These are phyloP conservation scores for Mycena rosella DNA, from an alignment of 768 basidiomycete genomes.

Conservation along the genomic window DNA sequence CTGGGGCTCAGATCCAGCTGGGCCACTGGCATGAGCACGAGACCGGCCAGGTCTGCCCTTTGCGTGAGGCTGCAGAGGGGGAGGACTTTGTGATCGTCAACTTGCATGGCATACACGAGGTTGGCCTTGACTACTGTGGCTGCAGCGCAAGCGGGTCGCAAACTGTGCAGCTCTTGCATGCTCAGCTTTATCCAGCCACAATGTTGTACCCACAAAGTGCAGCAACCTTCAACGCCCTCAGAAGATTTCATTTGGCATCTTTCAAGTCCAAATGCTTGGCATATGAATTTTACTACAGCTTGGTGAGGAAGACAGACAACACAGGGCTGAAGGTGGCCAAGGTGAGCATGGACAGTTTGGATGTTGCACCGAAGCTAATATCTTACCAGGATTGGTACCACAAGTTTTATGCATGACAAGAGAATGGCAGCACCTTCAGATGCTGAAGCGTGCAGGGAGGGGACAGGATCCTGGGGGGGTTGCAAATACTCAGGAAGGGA, in stretches of 20 bases:
- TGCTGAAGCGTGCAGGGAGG: slow-evolving; percentile 37
- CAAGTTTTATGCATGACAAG: slow-evolving; percentile 30
- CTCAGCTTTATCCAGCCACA: slow-evolving; percentile 34
- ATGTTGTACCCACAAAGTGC: slow-evolving; percentile 24
- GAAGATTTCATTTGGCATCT: slow-evolving; percentile 26
- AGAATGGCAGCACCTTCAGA: slow-evolving; percentile 35
- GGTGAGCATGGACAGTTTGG: not conserved
- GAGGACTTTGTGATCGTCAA: slow-evolving; percentile 34
- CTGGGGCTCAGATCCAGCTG: slow-evolving; percentile 36
- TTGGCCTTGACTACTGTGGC: slow-evolving; percentile 34
- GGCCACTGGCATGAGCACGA: slow-evolving; percentile 26
- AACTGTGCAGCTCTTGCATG: slow-evolving; percentile 30
- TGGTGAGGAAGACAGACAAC: slow-evolving; percentile 37
- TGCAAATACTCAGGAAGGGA: slow-evolving; percentile 31
- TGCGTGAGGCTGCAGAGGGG: not conserved
- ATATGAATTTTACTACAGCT: slow-evolving; percentile 38
- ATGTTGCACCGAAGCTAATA: not conserved
- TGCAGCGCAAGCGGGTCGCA: slow-evolving; percentile 19
- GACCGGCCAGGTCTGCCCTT: not conserved
- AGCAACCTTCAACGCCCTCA: slow-evolving; percentile 29
- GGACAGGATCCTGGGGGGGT: slow-evolving; percentile 37
- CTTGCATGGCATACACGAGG: slow-evolving; percentile 24
- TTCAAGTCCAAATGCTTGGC: slow-evolving; percentile 30
- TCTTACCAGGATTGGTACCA: slow-evolving; percentile 34
- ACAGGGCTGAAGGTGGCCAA: no score